phyloP scores from a whole-genome alignment of 208 protist species.

The Angomonas ambiguus region DNA sequence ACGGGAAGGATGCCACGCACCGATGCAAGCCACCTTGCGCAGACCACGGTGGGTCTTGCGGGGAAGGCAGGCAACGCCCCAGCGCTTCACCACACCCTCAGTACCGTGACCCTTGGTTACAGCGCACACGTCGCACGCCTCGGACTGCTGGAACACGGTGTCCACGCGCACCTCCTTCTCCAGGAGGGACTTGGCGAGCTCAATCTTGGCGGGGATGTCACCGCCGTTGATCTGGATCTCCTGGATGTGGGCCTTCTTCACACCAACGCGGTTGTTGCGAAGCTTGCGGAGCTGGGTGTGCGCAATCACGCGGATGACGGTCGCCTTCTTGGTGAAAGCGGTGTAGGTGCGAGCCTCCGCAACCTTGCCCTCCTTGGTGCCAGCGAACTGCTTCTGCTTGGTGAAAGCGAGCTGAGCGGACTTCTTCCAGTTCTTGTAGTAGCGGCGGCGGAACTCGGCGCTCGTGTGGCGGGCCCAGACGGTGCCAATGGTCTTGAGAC shows the following conservation, averaged over 20 bases:
- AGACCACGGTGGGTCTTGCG: slow-evolving; percentile 99
- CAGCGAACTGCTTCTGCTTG: slow-evolving; percentile 80
- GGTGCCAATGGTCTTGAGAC: slow-evolving; percentile 96
- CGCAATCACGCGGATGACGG: slow-evolving; percentile 96
- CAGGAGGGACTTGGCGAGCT: slow-evolving; percentile 92
- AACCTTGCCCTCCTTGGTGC: slow-evolving; percentile 83
- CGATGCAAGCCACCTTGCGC: slow-evolving; percentile 99
- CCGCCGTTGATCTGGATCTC: slow-evolving; percentile 99
- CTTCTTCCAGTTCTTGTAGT: slow-evolving; percentile 99
- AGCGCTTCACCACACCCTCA: slow-evolving; percentile 97
- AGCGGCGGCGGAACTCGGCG: slow-evolving; percentile 94
- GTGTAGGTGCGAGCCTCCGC: slow-evolving; percentile 83
- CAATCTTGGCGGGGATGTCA: slow-evolving; percentile 94
- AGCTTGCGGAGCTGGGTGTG: slow-evolving; percentile 98
- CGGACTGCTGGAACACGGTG: slow-evolving; percentile 94
- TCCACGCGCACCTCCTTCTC: slow-evolving; percentile 96
- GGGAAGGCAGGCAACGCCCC: slow-evolving; percentile 95
- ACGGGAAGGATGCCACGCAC: slow-evolving; percentile 98
- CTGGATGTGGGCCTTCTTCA: slow-evolving; percentile 99
- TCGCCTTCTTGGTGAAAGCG: slow-evolving; percentile 95
- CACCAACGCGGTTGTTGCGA: slow-evolving; percentile 95
- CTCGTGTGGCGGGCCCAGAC: slow-evolving; percentile 98
- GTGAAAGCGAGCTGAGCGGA: slow-evolving; percentile 98
- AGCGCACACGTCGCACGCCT: slow-evolving; percentile 96
- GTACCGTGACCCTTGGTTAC: slow-evolving; percentile 98